These are phyloP conservation scores for Monosporascus sp. DNA, from an alignment of 2,329 filamentous ascomycete species.

Conservation along the genomic window DNA sequence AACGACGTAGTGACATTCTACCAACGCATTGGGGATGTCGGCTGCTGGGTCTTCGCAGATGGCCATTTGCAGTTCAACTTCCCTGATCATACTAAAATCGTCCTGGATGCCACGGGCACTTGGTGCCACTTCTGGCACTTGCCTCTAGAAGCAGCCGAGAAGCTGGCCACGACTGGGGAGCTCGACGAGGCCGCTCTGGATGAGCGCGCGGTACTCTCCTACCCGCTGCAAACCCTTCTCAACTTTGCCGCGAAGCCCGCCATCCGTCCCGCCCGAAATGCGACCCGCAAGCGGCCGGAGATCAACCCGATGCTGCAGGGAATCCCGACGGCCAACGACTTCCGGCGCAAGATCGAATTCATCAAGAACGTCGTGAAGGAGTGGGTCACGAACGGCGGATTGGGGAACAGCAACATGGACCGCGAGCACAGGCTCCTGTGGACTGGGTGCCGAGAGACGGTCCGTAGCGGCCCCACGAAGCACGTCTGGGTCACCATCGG, in stretches of 20 bases:
- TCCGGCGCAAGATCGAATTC: constrained; percentile 70
- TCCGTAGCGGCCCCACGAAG: constrained; percentile 50
- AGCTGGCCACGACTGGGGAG: constrained; percentile 59
- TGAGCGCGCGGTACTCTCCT: constrained; percentile 65
- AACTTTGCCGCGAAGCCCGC: constrained; percentile 54
- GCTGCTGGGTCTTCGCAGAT: constrained; percentile 76
- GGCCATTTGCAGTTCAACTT: constrained; percentile 85
- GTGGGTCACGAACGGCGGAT: constrained; percentile 65
- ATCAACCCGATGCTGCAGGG: constrained; percentile 56
- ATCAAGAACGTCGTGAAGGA: constrained; percentile 63
- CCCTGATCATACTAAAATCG: constrained; percentile 81
- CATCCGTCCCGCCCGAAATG: constrained; percentile 37
- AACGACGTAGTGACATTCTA: constrained; percentile 71
- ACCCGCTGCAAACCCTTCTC: constrained; percentile 67
- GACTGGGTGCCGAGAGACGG: constrained; percentile 53
- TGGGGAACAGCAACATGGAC: constrained; percentile 61
- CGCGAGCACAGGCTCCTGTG: constrained; percentile 51
- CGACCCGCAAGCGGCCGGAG: constrained; percentile 51
- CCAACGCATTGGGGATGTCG: constrained; percentile 74
- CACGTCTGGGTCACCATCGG: constrained; percentile 66
- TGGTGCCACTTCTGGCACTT: constrained; percentile 77
- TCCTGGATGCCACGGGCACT: constrained; percentile 67
- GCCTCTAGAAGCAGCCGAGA: constrained; percentile 62
- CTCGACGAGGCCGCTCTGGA: constrained; percentile 66
- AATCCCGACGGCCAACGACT: constrained; percentile 66